Percentiles rank a stretch among this genome's conserved stretches.
Evolutionary conservation across 345 rosid species (phyloP).

Genomic region (Triadica sebifera): DNA sequence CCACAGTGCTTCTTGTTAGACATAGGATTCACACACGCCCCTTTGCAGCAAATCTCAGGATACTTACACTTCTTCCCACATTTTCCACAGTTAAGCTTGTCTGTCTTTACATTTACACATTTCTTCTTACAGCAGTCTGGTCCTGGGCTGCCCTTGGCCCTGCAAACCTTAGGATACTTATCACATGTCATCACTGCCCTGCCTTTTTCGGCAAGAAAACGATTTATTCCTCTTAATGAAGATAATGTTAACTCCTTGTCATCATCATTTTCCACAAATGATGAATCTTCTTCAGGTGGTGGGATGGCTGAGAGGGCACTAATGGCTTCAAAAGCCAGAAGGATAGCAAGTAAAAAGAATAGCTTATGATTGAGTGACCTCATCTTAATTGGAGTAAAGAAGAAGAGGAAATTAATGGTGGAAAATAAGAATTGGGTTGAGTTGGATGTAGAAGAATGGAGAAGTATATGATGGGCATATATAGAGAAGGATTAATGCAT

Average conservation of each 20-base stretch:
- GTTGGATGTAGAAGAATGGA: constrained; percentile 9
- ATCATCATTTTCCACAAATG: neutral
- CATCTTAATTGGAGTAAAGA: constrained; percentile 5
- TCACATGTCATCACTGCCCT: constrained; percentile 37
- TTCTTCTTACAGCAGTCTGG: constrained; percentile 55
- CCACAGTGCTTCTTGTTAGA: constrained; percentile 52
- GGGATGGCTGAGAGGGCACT: neutral
- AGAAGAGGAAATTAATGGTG: neutral
- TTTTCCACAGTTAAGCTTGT: constrained; percentile 45
- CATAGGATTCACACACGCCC: constrained; percentile 57
- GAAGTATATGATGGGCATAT: constrained; percentile 7
- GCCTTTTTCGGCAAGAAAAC: constrained; percentile 21
- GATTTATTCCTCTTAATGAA: constrained; percentile 16
- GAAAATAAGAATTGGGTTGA: neutral
- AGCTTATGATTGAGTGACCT: neutral
- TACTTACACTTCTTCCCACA: constrained; percentile 57
- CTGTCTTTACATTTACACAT: constrained; percentile 46
- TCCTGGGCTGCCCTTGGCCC: constrained; percentile 47
- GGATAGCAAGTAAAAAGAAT: constrained; percentile 9
- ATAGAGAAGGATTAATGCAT: constrained; percentile 9
- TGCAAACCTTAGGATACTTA: constrained; percentile 48
- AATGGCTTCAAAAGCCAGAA: constrained; percentile 17
- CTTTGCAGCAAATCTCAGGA: constrained; percentile 53
- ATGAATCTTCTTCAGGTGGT: neutral
- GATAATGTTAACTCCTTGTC: neutral